Evolutionary conservation across 2,329 filamentous ascomycete species (phyloP), one percentile per base, ranked within the genome.

Genomic region (Blumeriella jaapii): DNA sequence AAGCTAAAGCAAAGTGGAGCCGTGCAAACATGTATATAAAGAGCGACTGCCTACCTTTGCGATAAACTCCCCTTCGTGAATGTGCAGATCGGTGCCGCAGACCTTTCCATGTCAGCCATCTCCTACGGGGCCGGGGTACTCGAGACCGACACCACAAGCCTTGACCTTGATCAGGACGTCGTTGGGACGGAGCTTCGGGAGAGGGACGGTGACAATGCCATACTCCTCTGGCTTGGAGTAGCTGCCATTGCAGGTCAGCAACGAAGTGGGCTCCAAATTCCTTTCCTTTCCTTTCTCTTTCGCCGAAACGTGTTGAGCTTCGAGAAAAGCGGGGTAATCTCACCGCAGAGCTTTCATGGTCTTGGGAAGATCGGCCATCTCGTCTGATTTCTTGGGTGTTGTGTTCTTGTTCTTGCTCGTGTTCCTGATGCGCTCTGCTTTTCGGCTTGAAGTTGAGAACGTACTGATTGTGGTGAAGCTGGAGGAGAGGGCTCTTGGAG

Each of bases 61-160:
- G 49, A 68, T 60, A 48, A 82, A 82, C 59, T 81, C 75, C 51
- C 77, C 78, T 55, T 80, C 71, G 52, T 81, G 75, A 49, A 75
- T 76, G 51, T 77, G 71, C 55, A 63, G 44, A 44, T 50, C 50
- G 37, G 59, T 61, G 45, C 59, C 59, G 31, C 53, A 33, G 19
- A 24, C 25, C 17, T 33, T 12, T 16, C 18, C 30, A 31, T 11
- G 11, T 13, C 10, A 10, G 13, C 13, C 8, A 7, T 19, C 17
- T 11, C 4, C 10, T 15, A 6, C 19, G 59, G 41, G 37, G 41
- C 42, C 45, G 68, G 30, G n/a, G n/a, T n/a, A n/a, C n/a, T 27
- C 18, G 71, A 46, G 68, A 47, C 72, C 77, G 42, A 77, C 71
- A 61, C 73, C 72, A 47, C 71, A 76, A 36, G 71, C 75, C 59